Conservation (phyloP, 164 flowering plant species). For the Taxillus chinensis region DNA sequence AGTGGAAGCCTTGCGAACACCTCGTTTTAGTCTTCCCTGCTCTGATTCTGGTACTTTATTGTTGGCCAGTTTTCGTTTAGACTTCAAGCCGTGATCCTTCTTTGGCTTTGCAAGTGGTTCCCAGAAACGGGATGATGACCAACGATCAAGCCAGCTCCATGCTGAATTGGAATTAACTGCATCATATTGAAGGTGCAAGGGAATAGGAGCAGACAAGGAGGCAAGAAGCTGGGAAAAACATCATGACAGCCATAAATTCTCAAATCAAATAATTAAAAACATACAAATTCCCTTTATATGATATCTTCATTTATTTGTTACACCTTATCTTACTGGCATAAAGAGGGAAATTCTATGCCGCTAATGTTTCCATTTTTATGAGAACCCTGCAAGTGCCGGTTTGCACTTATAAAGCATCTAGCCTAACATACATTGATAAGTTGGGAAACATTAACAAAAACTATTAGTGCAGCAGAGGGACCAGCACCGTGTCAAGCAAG, state of each 20-base stretch:
- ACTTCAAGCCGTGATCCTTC: conserved; percentile 23
- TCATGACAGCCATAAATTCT: background rate
- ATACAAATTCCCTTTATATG: background rate
- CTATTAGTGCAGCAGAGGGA: no score
- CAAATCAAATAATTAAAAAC: background rate
- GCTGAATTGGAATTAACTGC: conserved; percentile 55
- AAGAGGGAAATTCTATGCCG: no score
- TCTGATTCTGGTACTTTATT: conserved; percentile 23
- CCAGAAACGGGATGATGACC: conserved; percentile 59
- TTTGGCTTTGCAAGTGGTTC: conserved; percentile 33
- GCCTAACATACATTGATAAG: no score
- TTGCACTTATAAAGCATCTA: no score
- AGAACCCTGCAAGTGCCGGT: no score
- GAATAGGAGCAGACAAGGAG: background rate
- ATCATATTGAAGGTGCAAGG: conserved; percentile 35
- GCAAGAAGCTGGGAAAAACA: conserved; percentile 1
- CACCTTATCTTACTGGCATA: no score
- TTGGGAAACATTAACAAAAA: no score
- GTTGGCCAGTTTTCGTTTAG: conserved; percentile 28
- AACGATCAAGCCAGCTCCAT: conserved; percentile 74
- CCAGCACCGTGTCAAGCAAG: no score
- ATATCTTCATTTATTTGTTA: no score
- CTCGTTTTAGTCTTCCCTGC: conserved; percentile 36
- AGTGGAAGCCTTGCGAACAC: conserved; percentile 33
- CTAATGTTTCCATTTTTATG: no score